Conservation (phyloP, 192 early-diverging fungal genomes). For the Rhizophagus sp. region DNA sequence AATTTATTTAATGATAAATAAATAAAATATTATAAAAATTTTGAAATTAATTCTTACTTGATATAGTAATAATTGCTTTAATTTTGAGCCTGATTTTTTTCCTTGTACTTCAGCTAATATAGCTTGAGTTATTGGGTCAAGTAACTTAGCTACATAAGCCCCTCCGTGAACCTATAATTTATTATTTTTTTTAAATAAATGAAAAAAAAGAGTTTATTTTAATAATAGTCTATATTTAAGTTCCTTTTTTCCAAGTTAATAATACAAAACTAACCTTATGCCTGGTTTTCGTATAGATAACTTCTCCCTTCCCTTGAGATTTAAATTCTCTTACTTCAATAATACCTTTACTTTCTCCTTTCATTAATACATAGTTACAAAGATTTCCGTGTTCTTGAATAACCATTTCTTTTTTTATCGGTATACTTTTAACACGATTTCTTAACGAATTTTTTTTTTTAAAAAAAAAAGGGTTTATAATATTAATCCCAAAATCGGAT, state of each 20-base stretch:
- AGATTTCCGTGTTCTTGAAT: neutral
- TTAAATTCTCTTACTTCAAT: slow-evolving; percentile 17
- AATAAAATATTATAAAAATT: too few species aligned
- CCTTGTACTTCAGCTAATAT: slow-evolving; percentile 16
- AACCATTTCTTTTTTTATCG: neutral
- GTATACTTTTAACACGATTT: too few species aligned
- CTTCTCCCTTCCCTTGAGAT: neutral
- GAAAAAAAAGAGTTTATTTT: neutral
- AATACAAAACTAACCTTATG: neutral
- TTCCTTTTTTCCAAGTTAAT: too few species aligned
- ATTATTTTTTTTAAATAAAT: neutral
- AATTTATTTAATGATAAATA: too few species aligned
- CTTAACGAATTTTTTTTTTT: too few species aligned
- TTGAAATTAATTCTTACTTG: neutral
- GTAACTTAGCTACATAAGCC: neutral
- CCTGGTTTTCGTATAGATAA: slow-evolving; percentile 6
- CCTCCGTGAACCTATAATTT: neutral
- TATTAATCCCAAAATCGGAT: too few species aligned
- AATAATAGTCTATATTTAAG: neutral
- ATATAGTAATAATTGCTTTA: slow-evolving; percentile 20
- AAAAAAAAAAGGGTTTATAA: too few species aligned
- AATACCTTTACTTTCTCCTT: neutral
- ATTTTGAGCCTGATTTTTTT: neutral
- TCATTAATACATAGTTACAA: neutral
- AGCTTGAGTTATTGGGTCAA: slow-evolving; percentile 20